These are phyloP conservation scores for Pisolithus tinctorius DNA, from an alignment of 768 basidiomycete genomes.

Conservation along the genomic window DNA sequence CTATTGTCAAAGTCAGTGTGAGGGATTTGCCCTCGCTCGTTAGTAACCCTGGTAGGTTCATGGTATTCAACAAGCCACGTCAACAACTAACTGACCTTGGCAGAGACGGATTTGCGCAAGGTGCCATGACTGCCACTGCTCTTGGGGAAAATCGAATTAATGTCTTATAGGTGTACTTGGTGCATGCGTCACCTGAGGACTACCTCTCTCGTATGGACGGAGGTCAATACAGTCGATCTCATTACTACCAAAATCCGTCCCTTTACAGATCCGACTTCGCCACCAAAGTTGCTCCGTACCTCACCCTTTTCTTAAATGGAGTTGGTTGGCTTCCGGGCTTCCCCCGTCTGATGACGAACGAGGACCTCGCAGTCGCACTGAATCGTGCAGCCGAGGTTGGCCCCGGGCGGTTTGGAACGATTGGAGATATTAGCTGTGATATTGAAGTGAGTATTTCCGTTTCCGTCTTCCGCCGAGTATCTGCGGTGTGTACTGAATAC, in stretches of 20 bases:
- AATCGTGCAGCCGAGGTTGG: conserved; percentile 42
- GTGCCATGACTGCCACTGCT: conserved; percentile 23
- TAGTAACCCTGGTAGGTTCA: conserved; percentile 39
- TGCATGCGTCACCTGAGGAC: conserved; percentile 61
- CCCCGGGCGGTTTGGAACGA: conserved; percentile 53
- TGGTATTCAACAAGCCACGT: not conserved
- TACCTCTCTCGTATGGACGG: conserved; percentile 63
- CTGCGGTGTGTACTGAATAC: no score
- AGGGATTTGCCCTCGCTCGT: conserved; percentile 55
- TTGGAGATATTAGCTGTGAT: conserved; percentile 90
- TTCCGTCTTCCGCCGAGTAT: not conserved
- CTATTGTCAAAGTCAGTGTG: conserved; percentile 49
- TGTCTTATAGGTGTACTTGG: conserved; percentile 57
- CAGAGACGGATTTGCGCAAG: conserved; percentile 55
- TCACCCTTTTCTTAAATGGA: conserved; percentile 82
- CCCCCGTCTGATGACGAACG: conserved; percentile 72
- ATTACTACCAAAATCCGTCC: conserved; percentile 71
- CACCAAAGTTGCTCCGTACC: conserved; percentile 71
- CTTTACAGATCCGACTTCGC: conserved; percentile 63
- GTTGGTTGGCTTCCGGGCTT: conserved; percentile 75
- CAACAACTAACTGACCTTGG: not conserved
- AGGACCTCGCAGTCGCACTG: conserved; percentile 49
- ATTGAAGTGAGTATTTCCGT: conserved; percentile 45
- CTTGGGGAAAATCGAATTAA: not conserved
- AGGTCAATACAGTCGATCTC: conserved; percentile 46